Percentiles rank a stretch among this genome's conserved stretches.
These are phyloP conservation scores for Pseudogymnoascus sp. DNA, from an alignment of 2,329 filamentous ascomycete genomes.

Conservation along the genomic window DNA sequence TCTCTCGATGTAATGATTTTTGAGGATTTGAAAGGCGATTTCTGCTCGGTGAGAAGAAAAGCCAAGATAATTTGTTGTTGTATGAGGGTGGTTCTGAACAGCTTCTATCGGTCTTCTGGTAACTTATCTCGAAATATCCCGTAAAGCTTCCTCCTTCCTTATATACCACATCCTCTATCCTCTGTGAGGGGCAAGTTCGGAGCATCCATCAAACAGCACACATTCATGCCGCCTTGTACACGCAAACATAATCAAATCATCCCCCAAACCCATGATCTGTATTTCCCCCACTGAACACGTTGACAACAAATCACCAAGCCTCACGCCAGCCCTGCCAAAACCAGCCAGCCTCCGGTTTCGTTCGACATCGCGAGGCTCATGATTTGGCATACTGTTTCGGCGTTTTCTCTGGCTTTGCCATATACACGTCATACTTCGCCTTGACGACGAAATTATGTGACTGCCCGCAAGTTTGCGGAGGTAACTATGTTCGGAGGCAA, in stretches of 20 bases:
- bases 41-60: not conserved
- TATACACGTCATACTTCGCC: conserved; percentile 1
- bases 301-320: not conserved
- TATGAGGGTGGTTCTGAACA: not conserved
- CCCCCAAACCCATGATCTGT: conserved; percentile 1
- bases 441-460: conserved; percentile 2
- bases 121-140: not conserved
- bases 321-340: not conserved
- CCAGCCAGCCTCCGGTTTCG: not conserved
- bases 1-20: not conserved
- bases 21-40: not conserved
- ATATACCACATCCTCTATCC: not conserved
- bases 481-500: not conserved
- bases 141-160: not conserved
- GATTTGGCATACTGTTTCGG: not conserved
- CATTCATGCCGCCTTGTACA: conserved; percentile 1
- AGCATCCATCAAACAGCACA: not conserved
- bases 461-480: not conserved
- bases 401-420: not conserved
- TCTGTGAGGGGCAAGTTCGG: not conserved
- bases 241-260: conserved; percentile 6
- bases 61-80: not conserved
- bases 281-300: not conserved
- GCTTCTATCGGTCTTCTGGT: not conserved
- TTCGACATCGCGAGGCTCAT: not conserved